These are phyloP conservation scores for Nakazawaea holstii DNA, from an alignment of 805 yeast genomes.

Conservation along the genomic window DNA sequence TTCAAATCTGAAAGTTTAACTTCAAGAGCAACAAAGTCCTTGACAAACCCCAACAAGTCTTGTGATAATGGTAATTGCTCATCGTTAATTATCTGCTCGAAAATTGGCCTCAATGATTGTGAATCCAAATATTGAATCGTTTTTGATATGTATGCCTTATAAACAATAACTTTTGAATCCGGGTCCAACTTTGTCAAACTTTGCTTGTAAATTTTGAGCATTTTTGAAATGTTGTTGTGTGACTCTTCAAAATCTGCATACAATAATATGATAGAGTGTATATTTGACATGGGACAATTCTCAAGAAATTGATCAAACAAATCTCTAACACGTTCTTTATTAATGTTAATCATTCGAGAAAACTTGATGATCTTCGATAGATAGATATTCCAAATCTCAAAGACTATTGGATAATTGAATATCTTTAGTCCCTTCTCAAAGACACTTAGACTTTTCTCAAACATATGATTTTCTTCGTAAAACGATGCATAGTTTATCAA, in stretches of 20 bases:
- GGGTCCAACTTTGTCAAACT: constrained; percentile 30
- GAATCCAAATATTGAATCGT: constrained; percentile 34
- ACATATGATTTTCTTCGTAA: constrained; percentile 40
- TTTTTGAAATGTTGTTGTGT: constrained; percentile 43
- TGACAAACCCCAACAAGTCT: constrained; percentile 34
- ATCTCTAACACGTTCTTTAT: constrained; percentile 58
- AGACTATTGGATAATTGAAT: constrained; percentile 57
- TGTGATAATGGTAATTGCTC: constrained; percentile 22
- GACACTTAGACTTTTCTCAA: constrained; percentile 47
- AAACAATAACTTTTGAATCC: constrained; percentile 30
- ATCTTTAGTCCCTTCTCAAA: constrained; percentile 64
- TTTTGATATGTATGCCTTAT: constrained; percentile 36
- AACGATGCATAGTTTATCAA: constrained; percentile 64
- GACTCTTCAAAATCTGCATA: constrained; percentile 62
- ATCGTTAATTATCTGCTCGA: constrained; percentile 41
- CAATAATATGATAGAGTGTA: constrained; percentile 43
- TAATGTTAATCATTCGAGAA: constrained; percentile 25
- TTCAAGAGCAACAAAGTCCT: constrained; percentile 58
- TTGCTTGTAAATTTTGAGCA: constrained; percentile 41
- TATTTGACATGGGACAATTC: constrained; percentile 35
- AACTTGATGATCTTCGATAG: constrained; percentile 41
- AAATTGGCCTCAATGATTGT: constrained; percentile 40
- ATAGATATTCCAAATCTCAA: constrained; percentile 71
- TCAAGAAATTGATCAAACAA: constrained; percentile 64
- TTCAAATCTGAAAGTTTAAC: constrained; percentile 39